Base-by-base conservation (phyloP, 2,329 filamentous ascomycete genomes). In the Cercospora sojina region DNA sequence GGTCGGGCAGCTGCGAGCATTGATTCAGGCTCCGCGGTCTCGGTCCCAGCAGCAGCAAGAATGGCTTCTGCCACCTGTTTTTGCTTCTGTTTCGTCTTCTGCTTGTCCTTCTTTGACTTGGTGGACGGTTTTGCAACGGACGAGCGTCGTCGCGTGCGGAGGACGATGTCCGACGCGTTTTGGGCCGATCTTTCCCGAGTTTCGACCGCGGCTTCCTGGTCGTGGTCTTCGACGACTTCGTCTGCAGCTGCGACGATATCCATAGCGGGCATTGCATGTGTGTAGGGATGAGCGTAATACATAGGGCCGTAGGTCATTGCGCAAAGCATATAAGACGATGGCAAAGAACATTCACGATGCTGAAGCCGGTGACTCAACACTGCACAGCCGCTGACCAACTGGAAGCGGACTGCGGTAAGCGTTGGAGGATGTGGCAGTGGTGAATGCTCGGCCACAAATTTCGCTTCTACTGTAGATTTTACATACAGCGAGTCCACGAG, bases 1-100 rank as follows among this genome's bases (percentile, higher is more conserved):
- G 74, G 71, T 16, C 71, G 74, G 31, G 71, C 70, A 35, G 74
- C 69, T 13, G 64, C 32, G 35, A 66, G 47, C 66, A 67, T 70
- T 49, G 59, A 59, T 8, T 43, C 56, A 13, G 70, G 56, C 5
- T 49, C 38, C 23, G 31, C 25, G 16, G 43, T 2, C 27, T 59
- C 41, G 5, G 38, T 47, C 32, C 47, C 47, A 13, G 38, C 38
- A n/a, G 64, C 60, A n/a, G 57, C 27, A 6, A 55, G 55, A 12
- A 66, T 6, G 16, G 41, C 64, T 6, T 53, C 55, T n/a, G 49
- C 53, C 3, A 35, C 55, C 18, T 59, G 51, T 38, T 59, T 63
- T 16, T 65, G 51, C 64, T 59, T 68, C 31, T 60, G 47, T 25
- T 55, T 62, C 53, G 27, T 10, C 32, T 65, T 65, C 59, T 67